Evolutionary conservation across 2,329 filamentous ascomycete genomes (phyloP).

Genomic region (Alternaria sp.): DNA sequence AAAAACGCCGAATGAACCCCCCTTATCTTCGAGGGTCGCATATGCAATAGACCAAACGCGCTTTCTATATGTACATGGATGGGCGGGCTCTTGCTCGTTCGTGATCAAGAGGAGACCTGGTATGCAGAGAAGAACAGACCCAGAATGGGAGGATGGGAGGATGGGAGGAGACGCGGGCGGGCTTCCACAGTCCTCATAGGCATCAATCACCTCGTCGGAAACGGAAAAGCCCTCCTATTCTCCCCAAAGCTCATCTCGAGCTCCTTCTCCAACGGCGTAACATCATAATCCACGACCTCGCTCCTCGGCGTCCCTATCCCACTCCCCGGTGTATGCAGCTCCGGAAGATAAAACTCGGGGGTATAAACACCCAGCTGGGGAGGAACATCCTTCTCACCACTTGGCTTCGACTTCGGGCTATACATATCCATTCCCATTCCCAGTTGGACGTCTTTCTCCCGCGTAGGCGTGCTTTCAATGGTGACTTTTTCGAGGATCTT

Average conservation of each 20-base stretch:
- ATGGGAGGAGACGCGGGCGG: no score
- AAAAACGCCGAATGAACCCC: constrained; percentile 1
- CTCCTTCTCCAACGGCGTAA: constrained; percentile 36
- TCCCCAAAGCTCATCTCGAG: constrained; percentile 39
- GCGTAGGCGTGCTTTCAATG: constrained; percentile 54
- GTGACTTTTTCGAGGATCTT: constrained; percentile 54
- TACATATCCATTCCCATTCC: constrained; percentile 12
- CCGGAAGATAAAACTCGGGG: not conserved
- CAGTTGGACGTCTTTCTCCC: constrained; percentile 47
- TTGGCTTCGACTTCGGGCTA: not conserved
- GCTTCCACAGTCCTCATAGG: no score
- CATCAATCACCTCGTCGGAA: not conserved
- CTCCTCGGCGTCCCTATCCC: constrained; percentile 6
- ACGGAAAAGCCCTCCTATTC: constrained; percentile 20
- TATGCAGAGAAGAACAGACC: no score
- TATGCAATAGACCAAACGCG: constrained; percentile 4
- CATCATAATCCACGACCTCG: constrained; percentile 19
- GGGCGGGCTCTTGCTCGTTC: no score
- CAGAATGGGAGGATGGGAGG: no score
- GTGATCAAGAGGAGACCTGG: no score
- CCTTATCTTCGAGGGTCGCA: not conserved
- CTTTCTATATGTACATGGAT: constrained; percentile 13
- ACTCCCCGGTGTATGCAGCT: not conserved
- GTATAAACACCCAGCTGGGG: constrained; percentile 29
- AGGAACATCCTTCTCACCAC: constrained; percentile 44